Evolutionary conservation across 2,329 filamentous ascomycete genomes (phyloP), one percentile per base, ranked within the genome.

Genomic region (Orbilia ellipsospora): DNA sequence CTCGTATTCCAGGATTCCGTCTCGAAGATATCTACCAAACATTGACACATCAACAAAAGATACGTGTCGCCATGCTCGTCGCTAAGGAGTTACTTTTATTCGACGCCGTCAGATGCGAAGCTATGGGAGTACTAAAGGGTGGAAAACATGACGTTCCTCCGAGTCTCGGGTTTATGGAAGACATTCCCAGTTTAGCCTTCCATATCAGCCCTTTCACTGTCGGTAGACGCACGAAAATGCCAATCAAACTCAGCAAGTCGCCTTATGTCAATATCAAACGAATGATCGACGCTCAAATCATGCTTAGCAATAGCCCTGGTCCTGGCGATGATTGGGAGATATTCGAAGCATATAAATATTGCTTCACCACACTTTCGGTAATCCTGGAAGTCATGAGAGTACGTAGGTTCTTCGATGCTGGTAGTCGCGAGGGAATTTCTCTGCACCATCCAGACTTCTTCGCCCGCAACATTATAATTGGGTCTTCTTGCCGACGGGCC

Each of bases 391-490:
- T 55, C 16, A 75, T 75, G 72, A 64, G 61, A 15, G 51, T 48
- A 1, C 72, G 72, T 20, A 54, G 64, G 1, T 75, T 54, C 36
- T 75, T 75, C 31, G 72, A 69, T 12, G 23, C 63, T 18, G 7
- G 15, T 20, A 20, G 16, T 5, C 18, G 40, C n/a, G 44, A 54
- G 13, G 61, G 61, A n/a, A 55, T 75, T 28, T 52, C 31, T 10
- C 57, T 75, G 15, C 64, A 75, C 42, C 72, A 75, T 23, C 72
- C 72, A 6, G 72, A 75, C 26, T 69, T 75, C 54, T 75, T 23
- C 52, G 31, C 72, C 42, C 72, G 72, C 45, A 75, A 75, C 13
- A 75, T 75, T 48, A 68, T 75, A 31, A 56, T 75, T 31, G 48
- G 72, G n/a, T 54, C 72, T 16, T 54, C 52, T 10, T 64, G 57